A percentile compares a stretch with the other conserved stretches of the same genome.
phyloP scores from a whole-genome alignment of 148 eudicot genomes.

The Salicornia ramosissima region DNA sequence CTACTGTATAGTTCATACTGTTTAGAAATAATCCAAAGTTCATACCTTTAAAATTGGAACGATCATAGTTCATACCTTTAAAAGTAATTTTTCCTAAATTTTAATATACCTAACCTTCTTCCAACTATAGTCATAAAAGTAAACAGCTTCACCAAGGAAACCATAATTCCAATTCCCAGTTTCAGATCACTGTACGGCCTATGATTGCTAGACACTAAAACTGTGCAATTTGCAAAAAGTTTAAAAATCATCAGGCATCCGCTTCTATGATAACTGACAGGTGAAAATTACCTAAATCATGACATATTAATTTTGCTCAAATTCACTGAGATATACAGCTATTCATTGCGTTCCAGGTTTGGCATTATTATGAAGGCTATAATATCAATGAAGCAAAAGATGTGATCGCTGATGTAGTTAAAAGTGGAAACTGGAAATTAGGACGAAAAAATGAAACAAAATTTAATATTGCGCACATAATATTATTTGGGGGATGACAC shows the following conservation, averaged over 20 bases:
- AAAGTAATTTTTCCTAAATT: too few species aligned
- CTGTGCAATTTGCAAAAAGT: neutral
- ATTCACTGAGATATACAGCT: neutral
- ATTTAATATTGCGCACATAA: too few species aligned
- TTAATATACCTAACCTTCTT: too few species aligned
- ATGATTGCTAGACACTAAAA: neutral
- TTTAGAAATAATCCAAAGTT: too few species aligned
- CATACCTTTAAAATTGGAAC: too few species aligned
- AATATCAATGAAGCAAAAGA: neutral
- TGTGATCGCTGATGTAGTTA: neutral
- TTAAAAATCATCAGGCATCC: neutral
- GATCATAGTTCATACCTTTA: too few species aligned
- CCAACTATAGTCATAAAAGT: neutral
- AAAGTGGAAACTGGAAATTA: neutral
- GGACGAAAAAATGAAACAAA: too few species aligned
- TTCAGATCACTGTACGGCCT: constrained; percentile 1
- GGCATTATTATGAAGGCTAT: neutral
- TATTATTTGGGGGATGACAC: neutral
- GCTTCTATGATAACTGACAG: neutral
- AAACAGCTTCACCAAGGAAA: constrained; percentile 2
- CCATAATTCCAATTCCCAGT: neutral
- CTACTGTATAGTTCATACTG: too few species aligned
- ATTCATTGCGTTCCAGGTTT: neutral
- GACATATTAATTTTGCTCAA: neutral
- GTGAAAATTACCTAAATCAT: constrained; percentile 13